Base-by-base conservation (phyloP, 768 basidiomycete genomes). In the Lactarius psammicola region DNA sequence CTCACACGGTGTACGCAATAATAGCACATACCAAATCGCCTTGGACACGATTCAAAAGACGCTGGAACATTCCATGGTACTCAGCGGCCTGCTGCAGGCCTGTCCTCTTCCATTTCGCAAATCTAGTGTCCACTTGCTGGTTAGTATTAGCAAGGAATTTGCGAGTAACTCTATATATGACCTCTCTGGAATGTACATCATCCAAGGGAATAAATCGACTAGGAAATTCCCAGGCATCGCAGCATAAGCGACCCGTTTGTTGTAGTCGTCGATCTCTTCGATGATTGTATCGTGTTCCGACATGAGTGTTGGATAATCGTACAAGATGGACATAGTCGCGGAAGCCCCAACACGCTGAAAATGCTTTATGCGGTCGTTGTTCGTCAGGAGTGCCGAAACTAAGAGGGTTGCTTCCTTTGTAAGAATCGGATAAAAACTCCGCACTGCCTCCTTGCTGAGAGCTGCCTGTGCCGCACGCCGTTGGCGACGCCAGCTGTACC, bases 401-500 rank as follows among this genome's bases (percentile, higher is more conserved):
- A 78, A 70, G 7, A 74, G 44, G 17, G 70, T 67, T 30, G 77
- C 71, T 65, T 78, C 77, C 33, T 64, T 68, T n/a, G 62, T 59
- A 61, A 75, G 74, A 38, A 72, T 59, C 0, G 70, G 64, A 26
- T 74, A 44, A 64, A 71, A 78, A 34, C 65, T 53, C 36, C 53
- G 55, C 1, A 71, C 63, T 2, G 64, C 66, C 7, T 64, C 60
- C 51, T 71, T 71, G 60, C 69, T 73, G 28, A 78, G 71, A 2
- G 73, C 73, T 56, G 76, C 76, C 20, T 42, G 42, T 20, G 42
- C 42, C 2, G 42, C 42, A 42, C 42, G 42, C 0, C 42, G 42
- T 42, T 76, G 72, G 7, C 74, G 67, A 23, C 75, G 71, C 75
- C 75, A 78, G 31, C 76, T 78, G 62, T 28, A 30, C 8, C 17